A percentile compares a stretch with the other conserved stretches of the same genome.
phyloP scores from a whole-genome alignment of 371 early-diverging fungal genomes.

The Amoeboaphelidium protococcarum region DNA sequence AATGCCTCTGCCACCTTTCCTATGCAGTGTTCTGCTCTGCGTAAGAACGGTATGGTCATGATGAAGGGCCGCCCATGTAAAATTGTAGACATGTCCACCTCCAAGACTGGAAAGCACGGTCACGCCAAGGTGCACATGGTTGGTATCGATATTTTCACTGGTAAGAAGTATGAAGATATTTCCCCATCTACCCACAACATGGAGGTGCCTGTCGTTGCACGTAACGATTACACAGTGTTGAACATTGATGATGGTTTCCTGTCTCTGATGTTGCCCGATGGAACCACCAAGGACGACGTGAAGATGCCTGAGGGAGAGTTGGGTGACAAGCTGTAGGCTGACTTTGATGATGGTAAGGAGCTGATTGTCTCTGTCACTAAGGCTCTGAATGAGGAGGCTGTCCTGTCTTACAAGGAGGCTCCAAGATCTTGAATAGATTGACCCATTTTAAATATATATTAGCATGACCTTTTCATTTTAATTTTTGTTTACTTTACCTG shows the following conservation, averaged over 20 bases:
- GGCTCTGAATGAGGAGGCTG: constrained; percentile 82
- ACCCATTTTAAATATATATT: no score
- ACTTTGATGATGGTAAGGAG: constrained; percentile 53
- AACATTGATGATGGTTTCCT: constrained; percentile 82
- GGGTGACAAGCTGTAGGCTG: constrained; percentile 38
- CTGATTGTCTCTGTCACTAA: constrained; percentile 55
- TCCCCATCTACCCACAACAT: constrained; percentile 99
- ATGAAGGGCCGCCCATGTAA: constrained; percentile 97
- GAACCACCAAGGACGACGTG: constrained; percentile 80
- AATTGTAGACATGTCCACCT: constrained; percentile 89
- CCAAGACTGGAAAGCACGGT: constrained; percentile 93
- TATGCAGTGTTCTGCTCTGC: constrained; percentile 93
- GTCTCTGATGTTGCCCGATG: constrained; percentile 44
- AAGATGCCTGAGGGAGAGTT: constrained; percentile 67
- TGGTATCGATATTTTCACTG: constrained; percentile 87
- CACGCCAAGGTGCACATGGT: constrained; percentile 97
- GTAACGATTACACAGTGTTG: constrained; percentile 55
- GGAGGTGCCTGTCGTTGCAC: constrained; percentile 83
- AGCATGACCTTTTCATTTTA: no score
- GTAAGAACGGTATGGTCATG: constrained; percentile 91
- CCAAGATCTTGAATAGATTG: constrained; percentile 7
- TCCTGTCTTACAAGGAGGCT: constrained; percentile 33
- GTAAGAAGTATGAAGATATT: constrained; percentile 58
- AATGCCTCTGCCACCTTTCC: constrained; percentile 87
- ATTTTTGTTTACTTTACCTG: no score